Evolutionary conservation across 805 yeast genomes (phyloP), one percentile per base, ranked within the genome.

Genomic region (Yamadazyma olivae): DNA sequence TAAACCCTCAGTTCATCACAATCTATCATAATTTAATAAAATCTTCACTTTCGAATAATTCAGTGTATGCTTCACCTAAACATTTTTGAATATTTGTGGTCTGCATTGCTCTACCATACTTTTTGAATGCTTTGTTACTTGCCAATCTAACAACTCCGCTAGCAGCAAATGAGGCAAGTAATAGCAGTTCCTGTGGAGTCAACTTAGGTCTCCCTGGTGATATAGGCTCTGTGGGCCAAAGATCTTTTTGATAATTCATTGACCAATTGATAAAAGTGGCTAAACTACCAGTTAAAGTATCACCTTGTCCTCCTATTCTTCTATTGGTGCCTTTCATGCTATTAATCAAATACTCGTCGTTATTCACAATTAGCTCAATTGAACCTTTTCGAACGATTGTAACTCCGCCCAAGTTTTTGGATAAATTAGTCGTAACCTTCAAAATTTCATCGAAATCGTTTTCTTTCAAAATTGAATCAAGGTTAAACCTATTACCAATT

Each of bases 301-400:
- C 99, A 17, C 99, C 99, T 61, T 93, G 98, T 0, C 99, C 99
- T 9, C 97, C 96, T 6, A 86, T 95, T 36, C 99, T 70, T 51
- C 86, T 83, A 33, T 64, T 59, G 5, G 93, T 81, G 1, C 98
- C 97, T 12, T 56, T 49, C 21, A 65, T 51, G 23, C 68, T 69
- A 42, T 71, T 74, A 3, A 61, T 48, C 5, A 85, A 43, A 4
- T 62, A 49, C 4, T 57, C 51, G 3, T 60, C 65, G 2, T 75
- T 76, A 33, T 70, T 63, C 4, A 78, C 82, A 8, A 89, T 81
- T 24, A 74, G 45, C 51, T 93, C 99, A 2, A 48, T 45, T 0
- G 48, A 36, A 2, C 97, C 97, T 57, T 93, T 93, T 23, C 83
- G 76, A 13, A 93, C 51, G n/a, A 87, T 61, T 0, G 79, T 71